These are phyloP conservation scores for Crithidia fasciculata DNA, from an alignment of 208 protist species.

Conservation along the genomic window DNA sequence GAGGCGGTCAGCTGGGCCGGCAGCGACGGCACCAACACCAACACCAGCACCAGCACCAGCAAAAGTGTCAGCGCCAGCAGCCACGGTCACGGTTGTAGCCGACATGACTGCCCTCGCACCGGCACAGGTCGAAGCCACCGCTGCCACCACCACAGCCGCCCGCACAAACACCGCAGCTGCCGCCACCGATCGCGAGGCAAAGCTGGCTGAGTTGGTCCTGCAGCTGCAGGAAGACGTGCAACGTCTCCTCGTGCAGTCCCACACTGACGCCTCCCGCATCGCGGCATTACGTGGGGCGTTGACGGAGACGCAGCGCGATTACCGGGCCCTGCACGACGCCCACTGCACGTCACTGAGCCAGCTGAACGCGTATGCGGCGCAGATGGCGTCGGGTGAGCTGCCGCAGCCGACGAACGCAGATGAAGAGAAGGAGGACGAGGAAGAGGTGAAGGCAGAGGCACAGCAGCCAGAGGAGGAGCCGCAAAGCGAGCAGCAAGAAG, in stretches of 20 bases:
- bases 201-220: constrained; percentile 12
- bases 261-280: constrained; percentile 16
- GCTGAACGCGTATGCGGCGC: constrained; percentile 16
- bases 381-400: constrained; percentile 6
- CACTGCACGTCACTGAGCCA: constrained; percentile 12
- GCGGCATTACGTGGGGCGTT: constrained; percentile 8
- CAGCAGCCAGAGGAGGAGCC: background rate
- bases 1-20: background rate
- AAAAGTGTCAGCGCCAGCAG: too few species aligned
- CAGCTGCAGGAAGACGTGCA: constrained; percentile 13
- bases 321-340: constrained; percentile 13
- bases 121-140: background rate
- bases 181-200: constrained; percentile 6
- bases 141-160: background rate
- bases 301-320: constrained; percentile 5
- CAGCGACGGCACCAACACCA: background rate
- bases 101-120: too few species aligned
- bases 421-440: background rate
- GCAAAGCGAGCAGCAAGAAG: background rate
- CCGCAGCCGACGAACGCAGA: background rate
- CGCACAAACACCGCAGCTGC: background rate
- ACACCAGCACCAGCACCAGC: background rate
- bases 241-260: constrained; percentile 7
- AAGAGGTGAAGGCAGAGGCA: background rate
- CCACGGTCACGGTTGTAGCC: too few species aligned